Evolutionary conservation across 2,329 filamentous ascomycete genomes (phyloP), one percentile per base, ranked within the genome.

Genomic region (Claviceps africana): DNA sequence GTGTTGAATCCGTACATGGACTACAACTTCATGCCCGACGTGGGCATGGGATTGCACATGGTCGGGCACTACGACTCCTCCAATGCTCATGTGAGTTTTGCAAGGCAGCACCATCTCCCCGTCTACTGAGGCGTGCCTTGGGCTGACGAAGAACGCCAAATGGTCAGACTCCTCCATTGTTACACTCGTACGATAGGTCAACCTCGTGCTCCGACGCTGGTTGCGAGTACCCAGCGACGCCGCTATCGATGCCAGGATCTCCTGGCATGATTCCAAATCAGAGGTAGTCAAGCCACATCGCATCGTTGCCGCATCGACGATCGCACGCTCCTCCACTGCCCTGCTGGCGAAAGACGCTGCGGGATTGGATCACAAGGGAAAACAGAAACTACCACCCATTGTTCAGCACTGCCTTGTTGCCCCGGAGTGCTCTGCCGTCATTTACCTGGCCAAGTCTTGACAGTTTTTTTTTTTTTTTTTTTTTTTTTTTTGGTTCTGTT

Each of bases 81-180:
- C 67, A 78, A 79, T 69, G 79, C 83, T 76, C 83, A 86, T 79
- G 85, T 89, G 83, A 84, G 81, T 82, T 72, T 61, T 56, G 56
- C 61, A 56, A 61, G 66, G 62, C 71, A 70, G 53, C 50, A 47
- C 62, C 71, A 47, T 63, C 64, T 67, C 62, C 62, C 64, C 60
- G 65, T 67, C 65, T 64, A 65, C 61, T 65, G 66, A 66, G 66
- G 68, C 61, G 60, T 64, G 63, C 65, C 65, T 69, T 72, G 22
- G 43, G 72, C 76, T 77, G 73, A 77, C 71, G 66, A 47, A 19
- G 25, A n/a, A 30, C n/a, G 45, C 44, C 30, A 45, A 47, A 28
- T 7, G 19, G 40, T 61, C 71, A 89, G 85, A 88, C 85, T 67
- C 85, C 85, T 70, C 82, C 85, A 63, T 78, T 88, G 60, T 85